phyloP scores from a whole-genome alignment of 495 filamentous ascomycete species.

The Lasiosphaeria miniovina region DNA sequence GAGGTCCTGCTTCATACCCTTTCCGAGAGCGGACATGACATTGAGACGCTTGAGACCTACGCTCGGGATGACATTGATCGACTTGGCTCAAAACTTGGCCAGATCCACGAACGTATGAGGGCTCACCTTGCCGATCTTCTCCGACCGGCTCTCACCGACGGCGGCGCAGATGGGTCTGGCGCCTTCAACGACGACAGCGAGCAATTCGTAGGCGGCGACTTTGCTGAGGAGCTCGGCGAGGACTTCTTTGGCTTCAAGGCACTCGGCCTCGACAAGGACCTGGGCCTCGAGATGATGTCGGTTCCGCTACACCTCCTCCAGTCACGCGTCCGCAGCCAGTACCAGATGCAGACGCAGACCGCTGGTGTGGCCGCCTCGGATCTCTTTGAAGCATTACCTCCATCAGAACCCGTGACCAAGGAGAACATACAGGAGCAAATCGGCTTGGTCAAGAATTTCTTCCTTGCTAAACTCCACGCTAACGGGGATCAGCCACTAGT shows the following conservation, averaged over 20 bases:
- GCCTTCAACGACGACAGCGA: conserved; percentile 96
- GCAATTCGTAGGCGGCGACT: conserved; percentile 94
- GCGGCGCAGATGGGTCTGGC: conserved; percentile 76
- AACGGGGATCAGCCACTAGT: conserved; percentile 77
- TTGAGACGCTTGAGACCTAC: conserved; percentile 81
- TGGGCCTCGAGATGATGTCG: conserved; percentile 78
- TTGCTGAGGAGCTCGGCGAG: conserved; percentile 94
- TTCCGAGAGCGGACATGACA: conserved; percentile 72
- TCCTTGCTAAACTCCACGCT: conserved; percentile 79
- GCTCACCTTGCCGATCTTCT: conserved; percentile 84
- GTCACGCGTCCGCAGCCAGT: conserved; percentile 77
- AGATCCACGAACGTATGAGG: conserved; percentile 90
- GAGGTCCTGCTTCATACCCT: conserved; percentile 86
- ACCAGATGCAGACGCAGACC: conserved; percentile 69
- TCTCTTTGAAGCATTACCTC: conserved; percentile 65
- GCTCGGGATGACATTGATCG: conserved; percentile 92
- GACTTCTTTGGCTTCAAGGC: conserved; percentile 99
- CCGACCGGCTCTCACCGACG: conserved; percentile 77
- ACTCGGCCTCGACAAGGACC: conserved; percentile 84
- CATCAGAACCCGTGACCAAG: conserved; percentile 74
- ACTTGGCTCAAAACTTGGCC: conserved; percentile 74
- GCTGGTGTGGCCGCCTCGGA: conserved; percentile 50
- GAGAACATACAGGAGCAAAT: conserved; percentile 76
- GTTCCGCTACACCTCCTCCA: conserved; percentile 94
- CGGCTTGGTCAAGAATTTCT: conserved; percentile 83